Evolutionary conservation across 306 rosid genomes (phyloP), one percentile per base, ranked within the genome.

Genomic region (Ceratonia siliqua): DNA sequence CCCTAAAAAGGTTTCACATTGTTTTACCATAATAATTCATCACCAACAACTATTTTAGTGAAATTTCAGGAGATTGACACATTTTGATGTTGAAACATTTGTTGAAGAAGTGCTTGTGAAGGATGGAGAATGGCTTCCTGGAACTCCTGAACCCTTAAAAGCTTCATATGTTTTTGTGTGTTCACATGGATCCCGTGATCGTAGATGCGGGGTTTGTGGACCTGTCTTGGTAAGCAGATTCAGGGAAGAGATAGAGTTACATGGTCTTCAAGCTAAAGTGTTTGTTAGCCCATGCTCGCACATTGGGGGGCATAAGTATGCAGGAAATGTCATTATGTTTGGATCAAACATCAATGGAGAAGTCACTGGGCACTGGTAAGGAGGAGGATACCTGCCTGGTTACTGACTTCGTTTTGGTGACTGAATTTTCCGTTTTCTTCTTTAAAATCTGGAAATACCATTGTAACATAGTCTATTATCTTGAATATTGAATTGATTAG

Each of bases 81-180:
- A 94, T 81, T 94, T 91, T 84, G 97, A 94, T 79, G 97, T 91
- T 57, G 97, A 94, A 8, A 94, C 96, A 21, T 94, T 94, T 77
- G 98, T 91, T 30, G 98, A 94, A 82, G 98, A 94, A 86, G 98
- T 94, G 55, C 96, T 94, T 68, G 98, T 94, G 83, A 94, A 91
- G 82, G 89, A 91, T 67, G 92, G 91, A 50, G 96, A 91, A 21
- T 94, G 98, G 98, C 83, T 78, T 76, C 97, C 97, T 56, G 97
- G 97, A 84, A 85, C 91, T 27, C 98, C 97, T 8, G 98, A 91
- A 82, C 55, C 82, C 4, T 70, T 94, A 72, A 94, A 69, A 77
- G 94, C 88, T 82, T 85, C 93, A 0, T 88, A 84, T 79, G 62
- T 94, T 62, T 94, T 94, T 52, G 97, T 91, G 50, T 94, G 98